These are phyloP conservation scores for Ogataea polymorpha DNA, from an alignment of 805 yeast species.

Conservation along the genomic window DNA sequence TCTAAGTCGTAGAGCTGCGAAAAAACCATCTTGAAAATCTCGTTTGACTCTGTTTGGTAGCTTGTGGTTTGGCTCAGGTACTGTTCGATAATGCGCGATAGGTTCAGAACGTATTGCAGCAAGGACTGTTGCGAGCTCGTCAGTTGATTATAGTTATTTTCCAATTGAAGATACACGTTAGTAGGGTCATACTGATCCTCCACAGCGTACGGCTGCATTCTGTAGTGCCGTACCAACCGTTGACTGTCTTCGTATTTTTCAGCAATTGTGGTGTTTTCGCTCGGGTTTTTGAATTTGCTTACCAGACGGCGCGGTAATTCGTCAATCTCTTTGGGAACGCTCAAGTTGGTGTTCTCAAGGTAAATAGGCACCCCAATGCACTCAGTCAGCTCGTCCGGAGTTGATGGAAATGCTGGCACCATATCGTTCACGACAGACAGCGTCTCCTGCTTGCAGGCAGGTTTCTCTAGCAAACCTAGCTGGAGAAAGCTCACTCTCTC, in stretches of 20 bases:
- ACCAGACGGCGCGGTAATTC: conserved; percentile 6
- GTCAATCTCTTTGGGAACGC: conserved; percentile 10
- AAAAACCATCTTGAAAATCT: conserved; percentile 14
- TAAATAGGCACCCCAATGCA: conserved; percentile 19
- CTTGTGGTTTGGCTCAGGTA: conserved; percentile 3
- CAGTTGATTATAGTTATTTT: neutral
- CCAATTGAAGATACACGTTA: neutral
- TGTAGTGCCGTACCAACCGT: neutral
- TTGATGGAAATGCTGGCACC: conserved; percentile 13
- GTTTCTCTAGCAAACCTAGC: neutral
- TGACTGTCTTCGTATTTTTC: neutral
- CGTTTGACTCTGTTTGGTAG: conserved; percentile 5
- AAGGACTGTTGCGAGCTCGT: neutral
- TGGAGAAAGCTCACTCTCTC: conserved; percentile 3
- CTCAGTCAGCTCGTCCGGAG: conserved; percentile 20
- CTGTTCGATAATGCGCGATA: conserved; percentile 3
- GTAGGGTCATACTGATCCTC: neutral
- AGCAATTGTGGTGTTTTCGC: neutral
- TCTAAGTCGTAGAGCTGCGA: conserved; percentile 17
- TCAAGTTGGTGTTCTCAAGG: conserved; percentile 7
- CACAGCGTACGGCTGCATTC: conserved; percentile 6
- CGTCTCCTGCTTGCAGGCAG: neutral
- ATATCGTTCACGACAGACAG: neutral
- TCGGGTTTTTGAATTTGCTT: neutral
- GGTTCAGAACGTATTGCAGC: conserved; percentile 4